These are phyloP conservation scores for Lachnellula cervina DNA, from an alignment of 2,329 filamentous ascomycete genomes.

Conservation along the genomic window DNA sequence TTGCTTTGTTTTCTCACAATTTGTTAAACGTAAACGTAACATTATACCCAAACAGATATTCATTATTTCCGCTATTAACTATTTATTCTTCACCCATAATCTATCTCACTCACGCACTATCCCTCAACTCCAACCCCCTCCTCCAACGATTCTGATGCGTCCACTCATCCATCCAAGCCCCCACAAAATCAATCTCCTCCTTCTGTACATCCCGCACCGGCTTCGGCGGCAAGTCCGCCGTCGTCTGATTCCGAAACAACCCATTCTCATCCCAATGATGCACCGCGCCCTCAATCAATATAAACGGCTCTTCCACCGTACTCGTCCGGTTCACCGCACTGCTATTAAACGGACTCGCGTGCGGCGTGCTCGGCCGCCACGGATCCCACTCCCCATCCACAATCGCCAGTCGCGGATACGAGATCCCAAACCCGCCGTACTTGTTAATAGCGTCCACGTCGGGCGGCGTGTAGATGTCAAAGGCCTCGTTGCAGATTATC, in stretches of 20 bases:
- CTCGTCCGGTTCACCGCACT: conserved; percentile 51
- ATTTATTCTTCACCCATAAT: too few relatives aligned
- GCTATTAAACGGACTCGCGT: conserved; percentile 47
- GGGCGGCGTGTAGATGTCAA: conserved; percentile 62
- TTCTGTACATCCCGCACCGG: conserved; percentile 55
- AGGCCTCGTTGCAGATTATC: conserved; percentile 59
- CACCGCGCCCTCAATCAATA: conserved; percentile 69
- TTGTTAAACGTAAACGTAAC: too few relatives aligned
- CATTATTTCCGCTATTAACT: too few relatives aligned
- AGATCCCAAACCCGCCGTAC: conserved; percentile 67
- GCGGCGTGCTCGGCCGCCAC: conserved; percentile 70
- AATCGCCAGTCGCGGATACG: conserved; percentile 68
- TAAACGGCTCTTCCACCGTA: conserved; percentile 62
- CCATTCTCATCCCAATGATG: conserved; percentile 80
- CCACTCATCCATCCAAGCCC: conserved; percentile 64
- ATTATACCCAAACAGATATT: too few relatives aligned
- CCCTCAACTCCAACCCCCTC: not conserved
- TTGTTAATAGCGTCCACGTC: conserved; percentile 67
- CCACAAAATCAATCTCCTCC: conserved; percentile 56
- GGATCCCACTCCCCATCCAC: conserved; percentile 76
- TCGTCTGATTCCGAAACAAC: conserved; percentile 57
- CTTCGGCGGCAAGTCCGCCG: conserved; percentile 48
- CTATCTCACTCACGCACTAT: too few relatives aligned
- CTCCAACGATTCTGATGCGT: not conserved
- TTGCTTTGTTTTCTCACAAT: too few relatives aligned